phyloP scores from a whole-genome alignment of 495 filamentous ascomycete species.

The Lasiosphaeria hispida region DNA sequence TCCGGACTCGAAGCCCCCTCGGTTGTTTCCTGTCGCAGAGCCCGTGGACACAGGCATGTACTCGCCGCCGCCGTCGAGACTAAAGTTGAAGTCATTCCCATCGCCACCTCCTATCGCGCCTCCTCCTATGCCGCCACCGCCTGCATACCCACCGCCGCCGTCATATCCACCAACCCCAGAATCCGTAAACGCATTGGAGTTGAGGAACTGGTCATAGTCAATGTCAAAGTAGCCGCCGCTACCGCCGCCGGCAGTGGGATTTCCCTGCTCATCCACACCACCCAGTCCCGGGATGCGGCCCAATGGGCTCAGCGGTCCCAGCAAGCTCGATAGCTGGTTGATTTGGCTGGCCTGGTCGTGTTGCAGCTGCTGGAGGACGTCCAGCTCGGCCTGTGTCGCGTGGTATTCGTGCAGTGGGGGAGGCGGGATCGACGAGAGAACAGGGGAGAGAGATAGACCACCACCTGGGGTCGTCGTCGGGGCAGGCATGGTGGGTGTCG shows the following conservation, averaged over 20 bases:
- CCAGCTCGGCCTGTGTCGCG: conserved; percentile 67
- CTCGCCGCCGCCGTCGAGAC: conserved; percentile 22
- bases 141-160: not conserved
- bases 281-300: conserved; percentile 68
- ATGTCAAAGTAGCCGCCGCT: conserved; percentile 46
- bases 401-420: conserved; percentile 59
- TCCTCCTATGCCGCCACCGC: too few species aligned
- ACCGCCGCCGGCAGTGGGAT: conserved; percentile 31
- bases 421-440: conserved; percentile 58
- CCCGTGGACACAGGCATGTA: not conserved
- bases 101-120: not conserved
- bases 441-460: conserved; percentile 17
- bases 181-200: conserved; percentile 58
- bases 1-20: conserved; percentile 21
- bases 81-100: conserved; percentile 43
- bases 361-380: conserved; percentile 69
- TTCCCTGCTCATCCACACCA: conserved; percentile 46
- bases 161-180: not conserved
- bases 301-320: conserved; percentile 76
- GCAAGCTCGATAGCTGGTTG: conserved; percentile 62
- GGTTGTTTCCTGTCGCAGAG: not conserved
- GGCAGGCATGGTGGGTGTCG: conserved; percentile 24
- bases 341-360: conserved; percentile 69
- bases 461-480: conserved; percentile 26
- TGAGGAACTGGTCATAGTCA: conserved; percentile 70